Percentiles rank a stretch among this genome's conserved stretches.
phyloP scores from a whole-genome alignment of 768 basidiomycete genomes.

The Termitomyces sp. region DNA sequence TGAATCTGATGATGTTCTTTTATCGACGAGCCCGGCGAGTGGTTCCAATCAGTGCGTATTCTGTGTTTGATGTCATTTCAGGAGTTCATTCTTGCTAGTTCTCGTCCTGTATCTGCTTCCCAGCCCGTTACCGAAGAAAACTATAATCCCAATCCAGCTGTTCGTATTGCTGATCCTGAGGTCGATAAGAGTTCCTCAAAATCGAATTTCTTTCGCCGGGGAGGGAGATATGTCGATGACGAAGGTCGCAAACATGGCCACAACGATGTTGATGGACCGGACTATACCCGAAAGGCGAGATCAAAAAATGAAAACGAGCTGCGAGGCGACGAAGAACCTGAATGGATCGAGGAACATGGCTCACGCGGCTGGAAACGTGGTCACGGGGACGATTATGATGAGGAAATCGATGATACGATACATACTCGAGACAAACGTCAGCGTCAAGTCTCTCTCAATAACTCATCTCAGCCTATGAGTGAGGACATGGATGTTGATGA shows the following conservation, averaged over 20 bases:
- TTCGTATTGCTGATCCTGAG: constrained; percentile 14
- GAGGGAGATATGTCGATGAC: constrained; percentile 25
- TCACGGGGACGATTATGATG: constrained; percentile 40
- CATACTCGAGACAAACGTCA: constrained; percentile 47
- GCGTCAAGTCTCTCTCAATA: constrained; percentile 46
- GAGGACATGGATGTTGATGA: constrained; percentile 45
- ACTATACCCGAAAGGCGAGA: constrained; percentile 47
- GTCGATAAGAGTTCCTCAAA: constrained; percentile 14
- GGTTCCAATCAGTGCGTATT: constrained; percentile 8
- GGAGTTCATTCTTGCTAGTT: background rate
- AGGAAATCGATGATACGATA: constrained; percentile 24
- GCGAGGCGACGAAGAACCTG: constrained; percentile 44
- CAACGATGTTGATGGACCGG: constrained; percentile 31
- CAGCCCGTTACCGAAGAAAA: constrained; percentile 28
- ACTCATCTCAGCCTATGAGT: constrained; percentile 27
- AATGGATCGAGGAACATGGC: constrained; percentile 23
- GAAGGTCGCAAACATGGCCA: constrained; percentile 34
- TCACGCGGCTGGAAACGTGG: constrained; percentile 46
- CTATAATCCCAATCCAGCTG: constrained; percentile 28
- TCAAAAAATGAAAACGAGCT: constrained; percentile 43
- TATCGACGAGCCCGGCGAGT: constrained; percentile 9
- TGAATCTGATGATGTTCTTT: constrained; percentile 13
- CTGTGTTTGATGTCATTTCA: background rate
- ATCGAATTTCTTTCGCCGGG: constrained; percentile 20
- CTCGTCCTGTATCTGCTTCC: constrained; percentile 5